Evolutionary conservation across 306 rosid genomes (phyloP), one percentile per base, ranked within the genome.

Genomic region (Casuarina cunninghamiana): DNA sequence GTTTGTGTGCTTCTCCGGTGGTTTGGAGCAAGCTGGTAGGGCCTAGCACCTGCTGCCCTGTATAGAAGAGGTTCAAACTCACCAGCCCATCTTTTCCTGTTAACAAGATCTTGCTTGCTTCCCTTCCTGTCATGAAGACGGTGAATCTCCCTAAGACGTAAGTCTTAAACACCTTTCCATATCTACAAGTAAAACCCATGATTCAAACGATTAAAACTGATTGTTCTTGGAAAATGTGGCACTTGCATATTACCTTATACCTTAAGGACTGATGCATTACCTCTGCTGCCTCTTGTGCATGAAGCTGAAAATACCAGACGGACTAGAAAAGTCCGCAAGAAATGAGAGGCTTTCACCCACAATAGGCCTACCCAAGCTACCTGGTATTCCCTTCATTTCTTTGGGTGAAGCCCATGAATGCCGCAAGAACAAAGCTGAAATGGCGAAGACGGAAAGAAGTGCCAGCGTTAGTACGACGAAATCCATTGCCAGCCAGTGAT

Each of bases 81-180:
- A 89, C 97, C 87, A 91, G 66, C 1, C 98, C 93, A 78, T 91
- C 98, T 75, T 85, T 91, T 50, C 95, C 97, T 1, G 92, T 89
- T 71, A 93, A 76, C 80, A 91, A 62, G 53, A 90, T 87, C 87
- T 93, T 93, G 38, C 93, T 87, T 61, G 95, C 97, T 74, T 93
- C 95, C 58, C 93, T 93, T 53, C 98, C 93, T 15, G 97, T 93
- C 98, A 91, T 89, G 82, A 93, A 93, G 5, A 91, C 89, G 5
- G 84, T 88, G 79, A 87, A 87, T 81, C 98, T 90, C 60, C 98
- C 97, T 3, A 91, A 72, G 16, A 93, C 98, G 77, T 78, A 74
- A 61, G 86, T 84, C 90, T 93, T 93, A 90, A 91, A 93, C 74
- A 93, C 93, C 73, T 89, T 93, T 26, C 97, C 98, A 82, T 83